Base-by-base conservation (phyloP, 1,284 basidiomycete species). In the Trametes pubescens region DNA sequence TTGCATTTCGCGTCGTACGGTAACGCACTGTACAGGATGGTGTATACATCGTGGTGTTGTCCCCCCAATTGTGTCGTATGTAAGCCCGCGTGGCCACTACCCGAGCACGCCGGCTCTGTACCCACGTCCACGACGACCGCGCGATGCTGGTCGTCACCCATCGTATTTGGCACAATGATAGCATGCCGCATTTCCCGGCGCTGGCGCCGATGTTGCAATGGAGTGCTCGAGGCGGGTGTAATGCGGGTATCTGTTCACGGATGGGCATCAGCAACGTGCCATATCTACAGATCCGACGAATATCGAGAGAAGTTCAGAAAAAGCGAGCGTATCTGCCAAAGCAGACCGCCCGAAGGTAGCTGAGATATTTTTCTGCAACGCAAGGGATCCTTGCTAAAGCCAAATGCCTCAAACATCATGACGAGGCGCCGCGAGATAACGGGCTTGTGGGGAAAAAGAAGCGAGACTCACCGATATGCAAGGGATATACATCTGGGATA, bases 321-420 rank as follows among this genome's bases (percentile, higher is more conserved):
- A 69, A 78, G 71, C 77, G 74, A 71, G 71, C 73, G 64, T 61
- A 63, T 65, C 77, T 76, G 66, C 80, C 78, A 81, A 82, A 80
- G 81, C 76, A 75, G 75, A 72, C 77, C 77, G 75, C 73, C 79
- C 80, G 82, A 84, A 85, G 84, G 84, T 85, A 85, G 84, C 85
- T 86, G 84, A 86, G 84, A 83, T 85, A 78, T 65, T 65, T 80
- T 85, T 85, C 84, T 84, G 84, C 84, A 86, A 74, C 73, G 81
- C 77, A 78, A 83, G 83, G 78, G 73, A 67, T 70, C 80, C 84
- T 84, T 80, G 84, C 89, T 92, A 91, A 92, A 92, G 91, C 91
- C 90, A 92, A 92, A 92, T 92, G 90, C 91, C 91, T 92, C 91
- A 91, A 91, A 89, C 90, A 92, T 92, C 91, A 89, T 87, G 67